Evolutionary conservation across 1,284 basidiomycete genomes (phyloP).

Genomic region (Cutaneotrichosporon spelunceum): DNA sequence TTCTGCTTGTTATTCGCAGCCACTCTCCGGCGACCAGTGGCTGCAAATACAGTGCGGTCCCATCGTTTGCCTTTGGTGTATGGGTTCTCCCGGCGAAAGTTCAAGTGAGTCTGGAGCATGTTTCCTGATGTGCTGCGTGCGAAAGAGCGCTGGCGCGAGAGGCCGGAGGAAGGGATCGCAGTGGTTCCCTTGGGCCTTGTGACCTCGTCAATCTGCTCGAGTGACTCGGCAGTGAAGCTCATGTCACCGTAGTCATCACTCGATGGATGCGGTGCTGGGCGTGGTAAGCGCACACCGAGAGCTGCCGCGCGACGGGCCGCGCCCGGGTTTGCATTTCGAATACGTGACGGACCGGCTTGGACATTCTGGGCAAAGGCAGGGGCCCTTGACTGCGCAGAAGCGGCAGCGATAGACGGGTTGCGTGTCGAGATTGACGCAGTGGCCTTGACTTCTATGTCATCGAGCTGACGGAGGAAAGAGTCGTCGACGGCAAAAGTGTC

Average conservation of each 20-base stretch:
- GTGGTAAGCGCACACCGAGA: slow-evolving; percentile 13
- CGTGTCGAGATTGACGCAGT: neutral
- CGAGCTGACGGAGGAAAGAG: slow-evolving; percentile 41
- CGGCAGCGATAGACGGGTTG: neutral
- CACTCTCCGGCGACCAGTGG: slow-evolving; percentile 63
- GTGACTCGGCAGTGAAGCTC: slow-evolving; percentile 21
- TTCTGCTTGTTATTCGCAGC: slow-evolving; percentile 33
- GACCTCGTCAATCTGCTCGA: slow-evolving; percentile 26
- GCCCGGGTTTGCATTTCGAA: slow-evolving; percentile 10
- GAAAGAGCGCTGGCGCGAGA: slow-evolving; percentile 5
- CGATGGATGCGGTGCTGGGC: slow-evolving; percentile 13
- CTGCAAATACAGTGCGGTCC: slow-evolving; percentile 80
- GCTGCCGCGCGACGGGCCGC: slow-evolving; percentile 15
- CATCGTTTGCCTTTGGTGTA: slow-evolving; percentile 62
- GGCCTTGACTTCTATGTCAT: slow-evolving; percentile 31
- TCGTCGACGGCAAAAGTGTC: slow-evolving; percentile 43
- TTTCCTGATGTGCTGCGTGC: slow-evolving; percentile 15
- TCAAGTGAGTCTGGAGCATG: slow-evolving; percentile 46
- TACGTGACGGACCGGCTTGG: neutral
- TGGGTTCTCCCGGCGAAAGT: slow-evolving; percentile 41
- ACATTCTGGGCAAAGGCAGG: neutral
- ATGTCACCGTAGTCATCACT: slow-evolving; percentile 30
- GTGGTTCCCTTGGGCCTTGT: neutral
- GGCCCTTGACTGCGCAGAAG: neutral
- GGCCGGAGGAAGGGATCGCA: neutral